Percentiles rank a stretch among this genome's conserved stretches.
phyloP scores from a whole-genome alignment of 495 filamentous ascomycete genomes.

The Podospora didyma region DNA sequence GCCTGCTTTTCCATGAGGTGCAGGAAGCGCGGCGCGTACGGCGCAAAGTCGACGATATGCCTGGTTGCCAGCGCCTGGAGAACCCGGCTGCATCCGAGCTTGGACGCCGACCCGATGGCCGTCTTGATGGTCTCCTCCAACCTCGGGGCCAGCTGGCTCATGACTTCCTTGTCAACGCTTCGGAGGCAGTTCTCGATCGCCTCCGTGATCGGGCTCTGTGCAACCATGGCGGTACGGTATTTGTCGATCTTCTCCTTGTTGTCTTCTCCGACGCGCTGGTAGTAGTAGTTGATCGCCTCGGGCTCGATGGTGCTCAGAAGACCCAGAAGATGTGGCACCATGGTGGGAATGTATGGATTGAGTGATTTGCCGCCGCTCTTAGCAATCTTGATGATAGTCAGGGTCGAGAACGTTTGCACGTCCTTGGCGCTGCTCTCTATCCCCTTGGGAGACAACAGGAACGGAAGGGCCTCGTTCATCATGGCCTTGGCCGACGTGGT shows the following conservation, averaged over 20 bases:
- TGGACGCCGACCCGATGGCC: conserved; percentile 85
- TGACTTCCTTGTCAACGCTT: conserved; percentile 69
- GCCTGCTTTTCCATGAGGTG: conserved; percentile 72
- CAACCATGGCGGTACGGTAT: conserved; percentile 70
- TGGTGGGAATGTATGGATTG: conserved; percentile 71
- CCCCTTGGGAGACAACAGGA: conserved; percentile 82
- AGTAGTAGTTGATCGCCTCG: conserved; percentile 83
- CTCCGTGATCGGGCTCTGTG: conserved; percentile 86
- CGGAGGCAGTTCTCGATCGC: conserved; percentile 88
- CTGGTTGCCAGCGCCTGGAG: conserved; percentile 83
- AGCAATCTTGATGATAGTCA: conserved; percentile 79
- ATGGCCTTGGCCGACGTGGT: conserved; percentile 69
- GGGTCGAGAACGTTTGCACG: conserved; percentile 68
- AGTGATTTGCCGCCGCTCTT: conserved; percentile 75
- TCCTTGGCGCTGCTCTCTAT: conserved; percentile 84
- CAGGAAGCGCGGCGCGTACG: conserved; percentile 74
- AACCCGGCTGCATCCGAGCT: conserved; percentile 82
- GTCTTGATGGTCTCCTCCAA: conserved; percentile 77
- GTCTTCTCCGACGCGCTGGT: conserved; percentile 84
- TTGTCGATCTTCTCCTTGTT: conserved; percentile 83
- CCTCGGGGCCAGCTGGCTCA: conserved; percentile 64
- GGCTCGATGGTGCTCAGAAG: conserved; percentile 83
- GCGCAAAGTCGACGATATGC: conserved; percentile 66
- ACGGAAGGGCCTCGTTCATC: conserved; percentile 80
- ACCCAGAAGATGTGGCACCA: conserved; percentile 75